These are phyloP conservation scores for Solanum medicagineum DNA, from an alignment of 257 asterid species.

Conservation along the genomic window DNA sequence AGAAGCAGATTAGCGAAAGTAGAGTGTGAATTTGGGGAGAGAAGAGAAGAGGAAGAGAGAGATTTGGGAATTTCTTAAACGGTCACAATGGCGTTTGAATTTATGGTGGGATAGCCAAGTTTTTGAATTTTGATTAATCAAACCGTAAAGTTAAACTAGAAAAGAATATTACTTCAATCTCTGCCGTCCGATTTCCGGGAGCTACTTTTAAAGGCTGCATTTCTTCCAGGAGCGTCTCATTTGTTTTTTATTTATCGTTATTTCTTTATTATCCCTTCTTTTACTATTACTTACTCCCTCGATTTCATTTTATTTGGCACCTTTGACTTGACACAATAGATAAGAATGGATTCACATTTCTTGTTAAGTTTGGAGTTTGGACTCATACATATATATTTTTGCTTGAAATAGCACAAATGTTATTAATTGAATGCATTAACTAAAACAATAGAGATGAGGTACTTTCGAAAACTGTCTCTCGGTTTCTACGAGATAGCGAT, in stretches of 20 bases:
- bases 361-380: too few relatives aligned
- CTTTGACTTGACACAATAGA: too few relatives aligned
- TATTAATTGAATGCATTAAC: too few relatives aligned
- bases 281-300: too few relatives aligned
- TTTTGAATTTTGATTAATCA: not conserved
- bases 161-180: not conserved
- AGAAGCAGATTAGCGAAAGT: not conserved
- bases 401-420: too few relatives aligned
- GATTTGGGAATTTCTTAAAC: slow-evolving; percentile 7
- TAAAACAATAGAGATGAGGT: too few relatives aligned
- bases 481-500: not conserved
- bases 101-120: not conserved
- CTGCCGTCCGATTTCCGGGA: not conserved
- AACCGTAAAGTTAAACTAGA: not conserved
- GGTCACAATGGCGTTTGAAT: slow-evolving; percentile 12
- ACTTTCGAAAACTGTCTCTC: not conserved
- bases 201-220: not conserved
- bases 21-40: not conserved
- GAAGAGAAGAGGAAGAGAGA: not conserved
- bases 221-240: not conserved
- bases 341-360: too few relatives aligned
- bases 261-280: not conserved
- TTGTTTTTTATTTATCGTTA: not conserved
- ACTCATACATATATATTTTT: too few relatives aligned
- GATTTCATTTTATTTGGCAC: too few relatives aligned